phyloP scores from a whole-genome alignment of 257 asterid genomes.

The Jacaranda copaia region DNA sequence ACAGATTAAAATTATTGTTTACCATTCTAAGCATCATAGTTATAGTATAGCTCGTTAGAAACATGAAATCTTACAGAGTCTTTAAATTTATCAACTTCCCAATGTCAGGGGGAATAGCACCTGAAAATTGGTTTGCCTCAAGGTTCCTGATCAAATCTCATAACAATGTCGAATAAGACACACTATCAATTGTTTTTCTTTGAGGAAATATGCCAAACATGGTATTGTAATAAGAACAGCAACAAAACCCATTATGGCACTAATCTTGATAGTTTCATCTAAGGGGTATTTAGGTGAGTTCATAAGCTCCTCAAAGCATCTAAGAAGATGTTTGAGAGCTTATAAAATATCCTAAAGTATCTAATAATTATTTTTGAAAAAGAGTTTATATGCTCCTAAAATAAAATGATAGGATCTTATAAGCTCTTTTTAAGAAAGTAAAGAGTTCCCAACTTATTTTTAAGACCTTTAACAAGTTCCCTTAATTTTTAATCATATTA shows the following conservation, averaged over 20 bases:
- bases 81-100: constrained; percentile 66
- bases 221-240: neutral
- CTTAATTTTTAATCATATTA: no score
- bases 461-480: no score
- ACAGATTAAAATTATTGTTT: constrained; percentile 34
- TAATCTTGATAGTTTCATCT: neutral
- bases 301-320: no score
- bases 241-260: neutral
- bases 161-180: constrained; percentile 13
- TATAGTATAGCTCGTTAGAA: constrained; percentile 5
- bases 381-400: no score
- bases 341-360: no score
- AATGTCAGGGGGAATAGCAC: constrained; percentile 70
- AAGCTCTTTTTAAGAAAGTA: no score
- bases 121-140: constrained; percentile 81
- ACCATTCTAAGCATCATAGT: neutral
- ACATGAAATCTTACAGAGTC: constrained; percentile 64
- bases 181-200: neutral
- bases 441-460: no score
- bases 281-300: no score
- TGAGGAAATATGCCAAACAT: neutral
- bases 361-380: no score
- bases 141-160: constrained; percentile 67
- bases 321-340: no score
- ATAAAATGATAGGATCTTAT: no score